phyloP scores from a whole-genome alignment of 1,284 basidiomycete species.

The Peniophora sp. region DNA sequence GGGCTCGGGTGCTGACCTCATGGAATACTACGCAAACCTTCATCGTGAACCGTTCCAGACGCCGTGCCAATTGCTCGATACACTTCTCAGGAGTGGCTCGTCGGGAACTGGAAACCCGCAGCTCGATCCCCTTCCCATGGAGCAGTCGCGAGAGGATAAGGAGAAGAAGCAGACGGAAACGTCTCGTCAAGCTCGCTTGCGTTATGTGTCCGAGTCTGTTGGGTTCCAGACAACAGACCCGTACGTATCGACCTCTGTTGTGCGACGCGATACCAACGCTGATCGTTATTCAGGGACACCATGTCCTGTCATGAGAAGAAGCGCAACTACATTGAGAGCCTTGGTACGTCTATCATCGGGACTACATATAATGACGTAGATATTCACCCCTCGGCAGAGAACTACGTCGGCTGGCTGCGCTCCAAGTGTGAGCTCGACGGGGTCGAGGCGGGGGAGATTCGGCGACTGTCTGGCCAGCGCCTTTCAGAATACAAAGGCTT shows the following conservation, averaged over 20 bases:
- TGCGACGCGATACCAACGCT: neutral
- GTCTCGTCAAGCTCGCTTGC: conserved; percentile 45
- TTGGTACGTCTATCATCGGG: conserved; percentile 22
- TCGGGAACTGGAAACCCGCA: neutral
- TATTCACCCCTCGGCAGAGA: conserved; percentile 19
- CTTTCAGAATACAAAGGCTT: conserved; percentile 48
- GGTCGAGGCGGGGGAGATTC: conserved; percentile 37
- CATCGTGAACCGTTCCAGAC: conserved; percentile 49
- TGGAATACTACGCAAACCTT: conserved; percentile 19
- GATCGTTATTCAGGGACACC: conserved; percentile 36
- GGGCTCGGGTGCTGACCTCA: conserved; percentile 11
- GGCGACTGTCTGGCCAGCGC: conserved; percentile 46
- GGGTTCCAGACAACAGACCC: conserved; percentile 52
- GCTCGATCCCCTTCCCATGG: conserved; percentile 1
- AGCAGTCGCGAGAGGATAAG: conserved; percentile 2
- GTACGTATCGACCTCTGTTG: conserved; percentile 28
- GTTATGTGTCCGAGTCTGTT: conserved; percentile 43
- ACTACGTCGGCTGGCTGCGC: conserved; percentile 59
- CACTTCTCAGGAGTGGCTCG: conserved; percentile 19
- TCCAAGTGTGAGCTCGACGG: conserved; percentile 48
- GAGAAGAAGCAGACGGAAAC: conserved; percentile 22
- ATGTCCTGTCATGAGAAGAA: conserved; percentile 75
- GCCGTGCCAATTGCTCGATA: conserved; percentile 52
- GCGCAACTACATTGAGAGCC: conserved; percentile 58
- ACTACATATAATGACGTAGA: too few relatives aligned